phyloP scores from a whole-genome alignment of 768 basidiomycete genomes.

The Pleurotus sapidus region DNA sequence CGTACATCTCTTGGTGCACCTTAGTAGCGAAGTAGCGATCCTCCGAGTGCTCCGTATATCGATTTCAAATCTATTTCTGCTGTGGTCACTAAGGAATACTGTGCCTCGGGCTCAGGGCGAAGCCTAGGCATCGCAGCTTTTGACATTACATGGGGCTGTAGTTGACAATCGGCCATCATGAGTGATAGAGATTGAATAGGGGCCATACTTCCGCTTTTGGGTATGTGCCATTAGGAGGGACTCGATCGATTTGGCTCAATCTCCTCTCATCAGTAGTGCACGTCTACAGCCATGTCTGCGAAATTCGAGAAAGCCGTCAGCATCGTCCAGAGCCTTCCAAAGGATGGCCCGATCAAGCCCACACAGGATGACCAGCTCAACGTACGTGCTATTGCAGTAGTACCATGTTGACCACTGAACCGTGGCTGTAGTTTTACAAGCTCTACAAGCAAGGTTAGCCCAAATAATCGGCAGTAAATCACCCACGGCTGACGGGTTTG shows the following conservation, averaged over 20 bases:
- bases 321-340: constrained; percentile 67
- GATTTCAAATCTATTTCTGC: not conserved
- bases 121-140: not conserved
- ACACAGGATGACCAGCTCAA: constrained; percentile 70
- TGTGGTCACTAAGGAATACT: too few species aligned
- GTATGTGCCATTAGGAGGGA: too few species aligned
- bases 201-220: not conserved
- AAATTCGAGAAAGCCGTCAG: constrained; percentile 75
- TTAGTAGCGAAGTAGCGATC: too few species aligned
- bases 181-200: not conserved
- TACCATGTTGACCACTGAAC: too few species aligned
- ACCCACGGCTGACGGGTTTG: not conserved
- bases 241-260: too few species aligned
- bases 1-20: too few species aligned
- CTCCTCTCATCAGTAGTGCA: too few species aligned
- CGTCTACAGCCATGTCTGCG: constrained; percentile 43
- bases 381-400: constrained; percentile 43
- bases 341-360: constrained; percentile 80
- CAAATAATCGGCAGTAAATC: not conserved
- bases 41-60: not conserved
- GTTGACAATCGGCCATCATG: not conserved
- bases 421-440: constrained; percentile 74
- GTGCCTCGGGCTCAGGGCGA: not conserved
- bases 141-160: not conserved
- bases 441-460: constrained; percentile 87